Base-by-base conservation (phyloP, 805 yeast genomes). In the Grigorovia humatica region DNA sequence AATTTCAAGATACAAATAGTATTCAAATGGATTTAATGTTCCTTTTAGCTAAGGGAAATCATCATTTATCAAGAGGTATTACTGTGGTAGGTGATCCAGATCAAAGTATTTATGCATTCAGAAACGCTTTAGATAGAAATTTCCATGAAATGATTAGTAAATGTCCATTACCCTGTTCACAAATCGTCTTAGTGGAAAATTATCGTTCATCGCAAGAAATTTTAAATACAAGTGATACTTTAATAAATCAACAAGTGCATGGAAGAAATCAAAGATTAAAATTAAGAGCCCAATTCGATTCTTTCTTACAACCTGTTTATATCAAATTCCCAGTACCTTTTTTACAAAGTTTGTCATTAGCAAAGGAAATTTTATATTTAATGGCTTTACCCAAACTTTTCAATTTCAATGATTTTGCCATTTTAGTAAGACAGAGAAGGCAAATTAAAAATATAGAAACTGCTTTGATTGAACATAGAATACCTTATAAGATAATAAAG, bases 11-110 rank as follows among this genome's bases (percentile, higher is more conserved):
- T 60, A 89, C 97, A 0, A 88, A 85, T 59, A 72, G 72, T 40
- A 74, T 88, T 17, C 98, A 91, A 63, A 72, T 88, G 56, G 78
- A 80, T 51, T 70, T 93, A 46, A 76, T 88, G 73, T 76, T 75
- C 54, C 69, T 71, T 4, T 67, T 85, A 35, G 74, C 82, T 0
- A 60, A 62, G 12, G 71, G 71, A 52, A 71, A 76, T 43, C 59
- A 66, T 2, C 64, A 68, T 18, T 49, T 62, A 18, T 73, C 72
- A 41, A 64, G 80, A 54, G 82, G 82, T 52, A 76, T 91, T 9
- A 87, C 97, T 0, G 82, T 89, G 1, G 97, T 91, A 1, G 99
- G 99, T 1, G 99, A 91, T 63, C 96, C 96, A 0, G 96, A 93
- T 66, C 99, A 91, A 67, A 83, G 95, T 61, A 91, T 91, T 20